Conservation (phyloP, 352 stramenopile species). For the Phytopythium vexans region DNA sequence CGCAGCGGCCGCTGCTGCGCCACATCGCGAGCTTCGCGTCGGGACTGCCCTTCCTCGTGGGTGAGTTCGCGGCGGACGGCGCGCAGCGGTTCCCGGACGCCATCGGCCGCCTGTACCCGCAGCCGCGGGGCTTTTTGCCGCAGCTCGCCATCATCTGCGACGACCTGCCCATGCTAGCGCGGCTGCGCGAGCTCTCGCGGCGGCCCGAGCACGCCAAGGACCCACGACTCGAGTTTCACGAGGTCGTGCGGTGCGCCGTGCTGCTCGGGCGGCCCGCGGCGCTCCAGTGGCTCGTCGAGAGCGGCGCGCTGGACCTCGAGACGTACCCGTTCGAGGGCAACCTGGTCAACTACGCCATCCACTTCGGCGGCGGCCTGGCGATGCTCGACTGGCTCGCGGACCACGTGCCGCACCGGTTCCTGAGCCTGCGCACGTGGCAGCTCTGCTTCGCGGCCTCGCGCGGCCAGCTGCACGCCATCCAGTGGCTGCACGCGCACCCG, state of each 20-base stretch:
- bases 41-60: conserved; percentile 23
- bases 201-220: conserved; percentile 12
- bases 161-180: conserved; percentile 18
- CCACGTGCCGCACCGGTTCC: conserved; percentile 14
- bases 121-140: conserved; percentile 22
- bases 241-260: conserved; percentile 28
- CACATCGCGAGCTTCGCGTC: conserved; percentile 24
- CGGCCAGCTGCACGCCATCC: conserved; percentile 19
- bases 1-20: conserved; percentile 16
- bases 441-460: conserved; percentile 24
- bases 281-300: conserved; percentile 17
- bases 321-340: conserved; percentile 28
- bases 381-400: conserved; percentile 24
- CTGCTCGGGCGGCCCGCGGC: conserved; percentile 19
- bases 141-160: conserved; percentile 24
- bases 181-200: conserved; percentile 10
- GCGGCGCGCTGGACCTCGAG: conserved; percentile 9
- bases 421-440: conserved; percentile 23
- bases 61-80: conserved; percentile 15
- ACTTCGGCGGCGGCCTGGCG: conserved; percentile 16
- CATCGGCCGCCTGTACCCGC: conserved; percentile 15
- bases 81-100: not conserved
- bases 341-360: conserved; percentile 22
- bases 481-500: conserved; percentile 19
- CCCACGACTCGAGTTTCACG: conserved; percentile 23